Evolutionary conservation across 352 stramenopile species (phyloP).

Genomic region (Pythium chondricola): DNA sequence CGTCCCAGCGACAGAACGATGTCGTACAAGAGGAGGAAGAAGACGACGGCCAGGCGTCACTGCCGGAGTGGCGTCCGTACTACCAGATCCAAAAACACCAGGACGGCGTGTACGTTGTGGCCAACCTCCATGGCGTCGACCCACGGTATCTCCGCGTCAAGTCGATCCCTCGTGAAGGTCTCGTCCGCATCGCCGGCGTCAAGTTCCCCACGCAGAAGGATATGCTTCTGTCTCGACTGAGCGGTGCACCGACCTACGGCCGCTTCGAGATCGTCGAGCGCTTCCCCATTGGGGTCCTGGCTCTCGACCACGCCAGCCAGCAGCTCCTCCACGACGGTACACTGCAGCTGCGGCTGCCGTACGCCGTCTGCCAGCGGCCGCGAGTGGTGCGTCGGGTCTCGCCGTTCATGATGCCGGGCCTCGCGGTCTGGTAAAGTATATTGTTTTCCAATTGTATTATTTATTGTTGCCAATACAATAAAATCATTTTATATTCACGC

Average conservation of each 20-base stretch:
- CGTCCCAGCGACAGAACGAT: no score
- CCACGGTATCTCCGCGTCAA: constrained; percentile 33
- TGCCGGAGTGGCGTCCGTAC: constrained; percentile 53
- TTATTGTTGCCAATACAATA: neutral
- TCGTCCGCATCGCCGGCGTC: constrained; percentile 41
- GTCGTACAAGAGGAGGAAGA: constrained; percentile 15
- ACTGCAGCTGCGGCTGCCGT: constrained; percentile 56
- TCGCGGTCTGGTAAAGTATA: constrained; percentile 16
- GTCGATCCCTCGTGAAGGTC: constrained; percentile 29
- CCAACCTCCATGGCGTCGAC: constrained; percentile 23
- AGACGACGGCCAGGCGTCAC: constrained; percentile 20
- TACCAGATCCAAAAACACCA: constrained; percentile 46
- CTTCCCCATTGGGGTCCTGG: constrained; percentile 33
- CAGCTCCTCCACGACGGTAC: constrained; percentile 38
- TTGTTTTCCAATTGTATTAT: neutral
- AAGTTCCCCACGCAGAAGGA: constrained; percentile 55
- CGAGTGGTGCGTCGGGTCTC: constrained; percentile 24
- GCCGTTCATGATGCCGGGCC: constrained; percentile 21
- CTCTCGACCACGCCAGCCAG: constrained; percentile 50
- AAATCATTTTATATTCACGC: neutral
- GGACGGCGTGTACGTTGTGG: constrained; percentile 39
- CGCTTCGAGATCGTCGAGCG: constrained; percentile 61
- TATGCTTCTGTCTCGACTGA: constrained; percentile 44
- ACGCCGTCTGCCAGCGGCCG: constrained; percentile 25
- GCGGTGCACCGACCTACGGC: constrained; percentile 45